Base-by-base conservation (phyloP, 148 eudicot genomes). In the Rhododendron mucronatum region DNA sequence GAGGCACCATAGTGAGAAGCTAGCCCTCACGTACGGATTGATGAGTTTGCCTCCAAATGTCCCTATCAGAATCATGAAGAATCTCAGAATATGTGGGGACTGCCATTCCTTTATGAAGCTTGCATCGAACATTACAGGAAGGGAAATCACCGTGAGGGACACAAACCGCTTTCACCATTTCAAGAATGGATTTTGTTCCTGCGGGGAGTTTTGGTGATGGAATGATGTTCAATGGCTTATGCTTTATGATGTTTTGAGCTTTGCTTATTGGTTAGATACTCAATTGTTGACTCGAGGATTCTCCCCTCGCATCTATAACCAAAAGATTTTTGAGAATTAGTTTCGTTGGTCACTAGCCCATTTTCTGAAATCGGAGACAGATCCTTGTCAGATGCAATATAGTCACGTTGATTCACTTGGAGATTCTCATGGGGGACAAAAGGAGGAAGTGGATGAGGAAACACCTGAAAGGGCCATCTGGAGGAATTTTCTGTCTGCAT, bases 1-100 rank as follows among this genome's bases (percentile, higher is more conserved):
- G 80, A 89, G 93, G 88, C 93, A 94, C 89, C 97, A 94, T 61
- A 94, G 98, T 84, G 97, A 95, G 90, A 95, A 92, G 88, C 90
- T 94, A 30, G 93, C 97, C 3, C 89, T 95, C 82, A 82, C 89
- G 39, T 91, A 88, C 51, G 98, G 96, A 41, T 53, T 95, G 83
- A 92, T 94, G 90, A 85, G 87, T 82, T 84, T 93, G 86, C 95
- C 97, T 78, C 59, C 87, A 45, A 82, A 90, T 35, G 92, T 86
- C 48, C 93, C 98, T 28, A 86, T 94, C 45, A 91, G 94, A 85
- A 93, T 94, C 71, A 92, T 93, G 92, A 94, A 94, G 89, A 95
- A 93, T 81, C 90, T 94, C 37, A 91, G 96, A 85, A 93, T 92
- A 9, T 93, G 97, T 88, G 93, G 95, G 20, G 96, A 95, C 82